Conservation (phyloP, 371 early-diverging fungal species). For the Mucor indicus region DNA sequence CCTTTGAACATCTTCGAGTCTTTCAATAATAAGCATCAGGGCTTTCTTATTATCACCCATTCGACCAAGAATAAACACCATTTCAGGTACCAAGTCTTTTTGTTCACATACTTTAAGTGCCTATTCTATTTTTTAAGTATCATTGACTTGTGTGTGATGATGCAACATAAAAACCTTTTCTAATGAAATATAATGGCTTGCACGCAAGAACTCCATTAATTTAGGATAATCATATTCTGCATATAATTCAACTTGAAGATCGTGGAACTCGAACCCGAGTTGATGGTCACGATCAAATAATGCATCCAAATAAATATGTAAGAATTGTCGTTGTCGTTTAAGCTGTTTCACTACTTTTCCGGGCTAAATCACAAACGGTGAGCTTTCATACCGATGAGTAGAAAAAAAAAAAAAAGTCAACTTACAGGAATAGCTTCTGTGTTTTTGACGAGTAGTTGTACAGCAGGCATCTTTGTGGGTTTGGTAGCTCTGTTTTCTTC, state of each 20-base stretch:
- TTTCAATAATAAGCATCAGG: constrained; percentile 85
- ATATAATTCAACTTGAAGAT: constrained; percentile 87
- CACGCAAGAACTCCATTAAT: constrained; percentile 80
- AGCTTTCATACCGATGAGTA: neutral
- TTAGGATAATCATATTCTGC: constrained; percentile 82
- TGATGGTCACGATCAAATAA: constrained; percentile 74
- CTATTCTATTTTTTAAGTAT: too few species aligned
- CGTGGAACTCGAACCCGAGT: constrained; percentile 76
- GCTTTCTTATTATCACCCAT: constrained; percentile 95
- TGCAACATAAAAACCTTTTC: constrained; percentile 45
- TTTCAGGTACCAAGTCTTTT: constrained; percentile 88
- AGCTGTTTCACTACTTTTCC: constrained; percentile 69
- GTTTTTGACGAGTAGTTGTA: constrained; percentile 77
- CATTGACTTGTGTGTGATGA: neutral
- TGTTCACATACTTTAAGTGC: constrained; percentile 84
- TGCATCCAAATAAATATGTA: constrained; percentile 89
- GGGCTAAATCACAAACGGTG: constrained; percentile 34
- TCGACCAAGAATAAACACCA: constrained; percentile 94
- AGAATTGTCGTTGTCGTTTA: constrained; percentile 43
- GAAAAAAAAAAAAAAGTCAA: neutral
- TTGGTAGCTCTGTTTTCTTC: constrained; percentile 10
- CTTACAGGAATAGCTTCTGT: constrained; percentile 81
- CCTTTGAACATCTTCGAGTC: constrained; percentile 83
- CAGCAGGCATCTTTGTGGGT: constrained; percentile 54
- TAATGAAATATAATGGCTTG: constrained; percentile 74